Conservation (phyloP, 768 basidiomycete genomes). For the Paxillus ammoniavirescens region DNA sequence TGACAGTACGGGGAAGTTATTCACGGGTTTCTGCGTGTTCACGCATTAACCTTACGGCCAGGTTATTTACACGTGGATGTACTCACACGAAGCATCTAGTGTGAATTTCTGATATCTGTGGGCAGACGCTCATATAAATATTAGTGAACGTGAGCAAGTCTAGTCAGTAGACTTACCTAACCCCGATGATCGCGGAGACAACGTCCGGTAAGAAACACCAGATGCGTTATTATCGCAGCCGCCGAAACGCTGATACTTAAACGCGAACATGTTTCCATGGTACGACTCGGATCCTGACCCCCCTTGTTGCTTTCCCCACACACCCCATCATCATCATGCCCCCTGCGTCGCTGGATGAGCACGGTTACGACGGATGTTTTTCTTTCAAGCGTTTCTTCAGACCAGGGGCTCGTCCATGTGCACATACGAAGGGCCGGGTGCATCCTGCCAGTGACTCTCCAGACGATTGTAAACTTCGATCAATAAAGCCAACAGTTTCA, state of each 20-base stretch:
- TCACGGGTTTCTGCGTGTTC: slow-evolving; percentile 2
- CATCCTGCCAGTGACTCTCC: neutral
- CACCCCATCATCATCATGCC: slow-evolving; percentile 19
- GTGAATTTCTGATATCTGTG: slow-evolving; percentile 1
- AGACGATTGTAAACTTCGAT: slow-evolving; percentile 4
- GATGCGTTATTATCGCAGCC: slow-evolving; percentile 13
- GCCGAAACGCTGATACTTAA: slow-evolving; percentile 31
- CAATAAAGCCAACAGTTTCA: neutral
- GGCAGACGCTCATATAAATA: neutral
- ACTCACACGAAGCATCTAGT: slow-evolving; percentile 3
- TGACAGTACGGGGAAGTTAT: slow-evolving; percentile 8
- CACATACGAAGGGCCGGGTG: neutral
- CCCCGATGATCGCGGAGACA: slow-evolving; percentile 26
- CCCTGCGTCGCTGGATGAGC: slow-evolving; percentile 22
- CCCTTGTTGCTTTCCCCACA: slow-evolving; percentile 1
- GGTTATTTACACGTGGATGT: slow-evolving; percentile 3
- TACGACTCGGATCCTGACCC: neutral
- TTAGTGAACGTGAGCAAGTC: slow-evolving; percentile 2
- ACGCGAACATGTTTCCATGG: slow-evolving; percentile 23
- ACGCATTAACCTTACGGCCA: slow-evolving; percentile 3
- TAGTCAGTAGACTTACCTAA: slow-evolving; percentile 19
- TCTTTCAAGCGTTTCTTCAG: slow-evolving; percentile 22
- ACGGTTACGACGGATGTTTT: slow-evolving; percentile 18
- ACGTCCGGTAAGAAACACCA: slow-evolving; percentile 12
- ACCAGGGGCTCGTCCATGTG: neutral